These are phyloP conservation scores for Elsinoe ampelina DNA, from an alignment of 2,329 filamentous ascomycete genomes.

Conservation along the genomic window DNA sequence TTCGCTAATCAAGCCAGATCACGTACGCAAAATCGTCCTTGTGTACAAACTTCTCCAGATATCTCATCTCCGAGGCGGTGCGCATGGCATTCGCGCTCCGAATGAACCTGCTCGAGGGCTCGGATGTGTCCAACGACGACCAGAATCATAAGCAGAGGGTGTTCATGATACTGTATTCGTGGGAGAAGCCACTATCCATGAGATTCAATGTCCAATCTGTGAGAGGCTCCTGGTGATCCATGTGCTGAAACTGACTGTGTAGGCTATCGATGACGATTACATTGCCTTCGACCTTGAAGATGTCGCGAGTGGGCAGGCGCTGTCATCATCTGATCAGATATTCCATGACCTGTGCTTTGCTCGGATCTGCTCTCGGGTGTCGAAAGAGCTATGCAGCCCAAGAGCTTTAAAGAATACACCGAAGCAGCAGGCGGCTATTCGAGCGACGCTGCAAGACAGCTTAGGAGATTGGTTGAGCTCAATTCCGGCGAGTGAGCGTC, in stretches of 20 bases:
- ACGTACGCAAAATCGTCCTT: background rate
- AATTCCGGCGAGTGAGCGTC: background rate
- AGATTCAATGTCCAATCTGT: constrained; percentile 4
- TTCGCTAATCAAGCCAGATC: background rate
- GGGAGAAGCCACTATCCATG: constrained; percentile 3
- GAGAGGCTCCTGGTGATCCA: background rate
- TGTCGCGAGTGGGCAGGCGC: background rate
- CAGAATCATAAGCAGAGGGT: background rate
- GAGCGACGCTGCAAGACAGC: background rate
- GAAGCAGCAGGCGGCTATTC: background rate
- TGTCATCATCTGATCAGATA: background rate
- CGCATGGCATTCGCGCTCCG: constrained; percentile 1
- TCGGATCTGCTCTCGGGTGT: background rate
- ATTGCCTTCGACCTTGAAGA: constrained; percentile 1
- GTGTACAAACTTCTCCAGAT: constrained; percentile 1
- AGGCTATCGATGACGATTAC: constrained; percentile 7
- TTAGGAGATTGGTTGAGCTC: background rate
- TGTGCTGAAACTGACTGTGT: background rate
- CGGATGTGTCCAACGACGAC: background rate
- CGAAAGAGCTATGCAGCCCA: constrained; percentile 5
- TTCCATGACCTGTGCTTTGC: background rate
- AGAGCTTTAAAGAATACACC: background rate
- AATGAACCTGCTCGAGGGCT: background rate
- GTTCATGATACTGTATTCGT: constrained; percentile 4
- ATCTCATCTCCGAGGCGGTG: background rate